These are phyloP conservation scores for Fusarium nodosum DNA, from an alignment of 2,329 filamentous ascomycete genomes.

Conservation along the genomic window DNA sequence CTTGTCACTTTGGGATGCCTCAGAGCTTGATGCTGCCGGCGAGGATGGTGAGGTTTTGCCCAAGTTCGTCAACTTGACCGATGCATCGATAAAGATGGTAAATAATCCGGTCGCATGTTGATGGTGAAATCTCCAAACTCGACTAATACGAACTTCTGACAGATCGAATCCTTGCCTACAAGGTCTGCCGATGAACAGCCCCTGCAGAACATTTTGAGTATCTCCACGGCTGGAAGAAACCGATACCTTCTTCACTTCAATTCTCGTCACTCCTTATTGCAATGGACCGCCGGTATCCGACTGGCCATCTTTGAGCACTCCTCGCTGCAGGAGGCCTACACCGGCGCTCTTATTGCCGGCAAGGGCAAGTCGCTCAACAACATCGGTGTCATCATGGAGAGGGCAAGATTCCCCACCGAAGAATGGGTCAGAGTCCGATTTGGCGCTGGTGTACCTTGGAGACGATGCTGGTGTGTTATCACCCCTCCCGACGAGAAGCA, in stretches of 20 bases:
- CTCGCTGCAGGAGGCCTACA: slow-evolving; percentile 95
- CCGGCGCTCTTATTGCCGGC: slow-evolving; percentile 92
- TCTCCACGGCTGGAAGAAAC: slow-evolving; percentile 96
- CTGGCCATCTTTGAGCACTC: slow-evolving; percentile 95
- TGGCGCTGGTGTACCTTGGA: slow-evolving; percentile 95
- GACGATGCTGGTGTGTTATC: slow-evolving; percentile 96
- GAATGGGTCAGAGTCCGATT: slow-evolving; percentile 97
- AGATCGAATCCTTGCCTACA: slow-evolving; percentile 92
- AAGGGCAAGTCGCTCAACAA: slow-evolving; percentile 92
- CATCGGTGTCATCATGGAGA: slow-evolving; percentile 89
- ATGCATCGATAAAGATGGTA: slow-evolving; percentile 99
- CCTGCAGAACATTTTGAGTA: slow-evolving; percentile 92
- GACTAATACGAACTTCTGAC: slow-evolving; percentile 37
- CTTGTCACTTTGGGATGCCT: slow-evolving; percentile 94
- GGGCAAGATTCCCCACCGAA: slow-evolving; percentile 80
- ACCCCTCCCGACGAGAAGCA: slow-evolving; percentile 95
- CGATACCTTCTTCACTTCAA: slow-evolving; percentile 97
- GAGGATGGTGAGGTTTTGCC: slow-evolving; percentile 87
- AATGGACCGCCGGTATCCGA: slow-evolving; percentile 96
- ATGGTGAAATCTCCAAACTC: slow-evolving; percentile 8
- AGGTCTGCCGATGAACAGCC: slow-evolving; percentile 81
- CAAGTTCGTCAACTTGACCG: slow-evolving; percentile 95
- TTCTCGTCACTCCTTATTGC: slow-evolving; percentile 89
- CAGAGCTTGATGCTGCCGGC: slow-evolving; percentile 88
- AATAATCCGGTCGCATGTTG: slow-evolving; percentile 34